Conservation (phyloP, 176 grass and related monocot genomes). For the Triticum turgidum region DNA sequence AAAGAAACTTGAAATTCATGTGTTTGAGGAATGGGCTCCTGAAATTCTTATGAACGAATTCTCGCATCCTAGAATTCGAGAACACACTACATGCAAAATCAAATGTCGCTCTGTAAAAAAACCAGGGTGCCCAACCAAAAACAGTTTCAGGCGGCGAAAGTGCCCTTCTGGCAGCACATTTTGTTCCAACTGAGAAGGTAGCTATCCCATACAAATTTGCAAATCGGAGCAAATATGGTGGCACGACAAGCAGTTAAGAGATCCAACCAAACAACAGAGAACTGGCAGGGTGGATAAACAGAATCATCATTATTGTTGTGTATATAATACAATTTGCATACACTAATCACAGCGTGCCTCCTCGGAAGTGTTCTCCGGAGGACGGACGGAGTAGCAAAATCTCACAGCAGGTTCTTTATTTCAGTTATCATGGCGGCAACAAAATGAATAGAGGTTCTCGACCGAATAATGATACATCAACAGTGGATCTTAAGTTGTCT, state of each 20-base stretch:
- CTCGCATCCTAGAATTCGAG: not conserved
- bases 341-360: constrained; percentile 50
- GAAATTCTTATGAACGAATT: not conserved
- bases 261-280: not conserved
- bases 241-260: not conserved
- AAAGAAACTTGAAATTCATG: not conserved
- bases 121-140: not conserved
- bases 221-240: not conserved
- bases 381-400: constrained; percentile 31
- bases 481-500: not conserved
- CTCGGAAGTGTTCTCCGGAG: not conserved
- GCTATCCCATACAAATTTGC: not conserved
- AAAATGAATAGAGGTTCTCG: constrained; percentile 46
- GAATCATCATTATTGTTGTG: not conserved
- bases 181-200: not conserved
- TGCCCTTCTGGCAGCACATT: not conserved
- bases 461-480: constrained; percentile 37
- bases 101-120: not conserved
- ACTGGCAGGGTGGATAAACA: not conserved
- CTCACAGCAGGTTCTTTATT: constrained; percentile 41
- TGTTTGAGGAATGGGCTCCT: not conserved
- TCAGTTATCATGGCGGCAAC: not conserved
- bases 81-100: not conserved
- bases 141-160: not conserved
- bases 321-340: constrained; percentile 55